Conservation (phyloP, 1,284 basidiomycete genomes). For the Porphyrellus sp. region DNA sequence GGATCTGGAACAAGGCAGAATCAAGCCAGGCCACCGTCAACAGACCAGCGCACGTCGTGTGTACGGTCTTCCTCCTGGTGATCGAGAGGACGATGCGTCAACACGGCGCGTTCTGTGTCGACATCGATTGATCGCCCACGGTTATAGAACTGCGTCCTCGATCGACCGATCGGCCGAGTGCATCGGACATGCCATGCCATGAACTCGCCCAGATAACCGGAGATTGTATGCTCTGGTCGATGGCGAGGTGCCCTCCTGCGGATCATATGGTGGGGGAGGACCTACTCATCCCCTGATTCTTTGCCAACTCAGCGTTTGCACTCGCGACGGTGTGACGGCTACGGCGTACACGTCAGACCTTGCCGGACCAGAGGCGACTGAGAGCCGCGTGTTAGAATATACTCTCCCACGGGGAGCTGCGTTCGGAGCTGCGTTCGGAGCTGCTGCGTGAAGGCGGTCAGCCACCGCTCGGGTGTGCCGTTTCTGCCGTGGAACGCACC, state of each 20-base stretch:
- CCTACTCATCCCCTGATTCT: slow-evolving; percentile 6
- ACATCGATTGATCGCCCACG: slow-evolving; percentile 39
- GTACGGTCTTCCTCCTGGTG: slow-evolving; percentile 46
- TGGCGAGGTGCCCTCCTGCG: slow-evolving; percentile 54
- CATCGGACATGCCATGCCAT: no score
- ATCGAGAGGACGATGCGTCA: neutral
- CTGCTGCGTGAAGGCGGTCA: slow-evolving; percentile 44
- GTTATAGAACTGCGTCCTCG: slow-evolving; percentile 52
- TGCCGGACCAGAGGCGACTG: slow-evolving; percentile 1
- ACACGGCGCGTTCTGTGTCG: neutral
- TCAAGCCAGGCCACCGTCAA: slow-evolving; percentile 43
- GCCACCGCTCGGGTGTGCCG: slow-evolving; percentile 41
- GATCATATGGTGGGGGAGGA: slow-evolving; percentile 21
- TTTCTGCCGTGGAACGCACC: slow-evolving; percentile 39
- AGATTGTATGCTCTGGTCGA: slow-evolving; percentile 54
- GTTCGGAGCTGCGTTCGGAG: no score
- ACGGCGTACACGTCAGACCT: slow-evolving; percentile 7
- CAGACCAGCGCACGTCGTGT: slow-evolving; percentile 45
- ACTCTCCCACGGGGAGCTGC: slow-evolving; percentile 37
- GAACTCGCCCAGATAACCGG: slow-evolving; percentile 52
- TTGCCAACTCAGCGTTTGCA: neutral
- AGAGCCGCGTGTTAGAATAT: slow-evolving; percentile 40
- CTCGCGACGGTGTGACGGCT: slow-evolving; percentile 33
- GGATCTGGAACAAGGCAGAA: slow-evolving; percentile 59
- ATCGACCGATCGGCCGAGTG: neutral